A percentile compares a stretch with the other conserved stretches of the same genome.
Conservation (phyloP, 2,329 filamentous ascomycete species). For the Thielaviopsis populi region DNA sequence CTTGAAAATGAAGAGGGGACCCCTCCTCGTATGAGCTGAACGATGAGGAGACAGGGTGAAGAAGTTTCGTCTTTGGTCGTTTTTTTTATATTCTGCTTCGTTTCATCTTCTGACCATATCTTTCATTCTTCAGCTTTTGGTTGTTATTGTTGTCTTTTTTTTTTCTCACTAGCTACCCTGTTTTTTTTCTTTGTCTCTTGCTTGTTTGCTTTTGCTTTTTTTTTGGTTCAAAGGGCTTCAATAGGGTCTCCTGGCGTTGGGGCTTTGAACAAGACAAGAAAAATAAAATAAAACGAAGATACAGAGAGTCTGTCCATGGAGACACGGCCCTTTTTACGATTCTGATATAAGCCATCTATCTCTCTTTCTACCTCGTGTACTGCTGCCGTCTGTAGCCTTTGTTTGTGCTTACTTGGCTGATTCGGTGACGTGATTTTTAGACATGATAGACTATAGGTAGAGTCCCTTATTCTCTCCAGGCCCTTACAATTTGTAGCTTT, state of each 20-base stretch:
- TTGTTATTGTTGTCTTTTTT: conserved; percentile 7
- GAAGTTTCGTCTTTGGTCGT: neutral
- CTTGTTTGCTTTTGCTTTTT: conserved; percentile 1
- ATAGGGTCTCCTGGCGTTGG: conserved; percentile 12
- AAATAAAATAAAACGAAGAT: conserved; percentile 24
- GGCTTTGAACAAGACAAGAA: conserved; percentile 21
- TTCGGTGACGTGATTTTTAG: neutral
- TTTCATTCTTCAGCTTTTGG: neutral
- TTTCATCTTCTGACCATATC: conserved; percentile 1
- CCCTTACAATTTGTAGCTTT: conserved; percentile 73
- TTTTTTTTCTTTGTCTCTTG: conserved; percentile 5
- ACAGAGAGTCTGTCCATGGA: conserved; percentile 18
- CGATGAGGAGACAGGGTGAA: neutral
- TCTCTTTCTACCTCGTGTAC: neutral
- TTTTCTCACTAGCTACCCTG: neutral
- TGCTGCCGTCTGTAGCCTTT: neutral
- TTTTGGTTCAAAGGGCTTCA: conserved; percentile 1
- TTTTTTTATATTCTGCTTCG: conserved; percentile 6
- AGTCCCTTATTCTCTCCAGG: conserved; percentile 45
- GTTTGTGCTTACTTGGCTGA: neutral
- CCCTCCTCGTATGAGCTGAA: neutral
- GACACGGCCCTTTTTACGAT: neutral
- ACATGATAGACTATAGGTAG: neutral
- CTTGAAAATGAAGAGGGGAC: neutral
- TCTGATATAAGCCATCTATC: neutral